Evolutionary conservation across 2,329 filamentous ascomycete genomes (phyloP).

Genomic region (Ophiostoma australiae): DNA sequence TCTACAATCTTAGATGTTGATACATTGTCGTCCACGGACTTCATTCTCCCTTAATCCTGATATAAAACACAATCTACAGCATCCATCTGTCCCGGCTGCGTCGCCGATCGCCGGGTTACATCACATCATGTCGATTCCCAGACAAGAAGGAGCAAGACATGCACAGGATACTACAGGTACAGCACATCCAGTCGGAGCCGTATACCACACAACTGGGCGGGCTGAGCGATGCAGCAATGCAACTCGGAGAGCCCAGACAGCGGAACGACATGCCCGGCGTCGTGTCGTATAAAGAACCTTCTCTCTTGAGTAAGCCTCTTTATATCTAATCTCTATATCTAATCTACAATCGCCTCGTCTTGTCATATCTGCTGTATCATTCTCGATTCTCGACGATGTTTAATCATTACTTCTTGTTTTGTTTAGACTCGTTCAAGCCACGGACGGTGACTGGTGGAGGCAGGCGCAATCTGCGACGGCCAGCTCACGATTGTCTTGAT

Average conservation of each 20-base stretch:
- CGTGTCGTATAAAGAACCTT: not conserved
- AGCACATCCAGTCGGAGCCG: not conserved
- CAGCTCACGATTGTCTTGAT: not conserved
- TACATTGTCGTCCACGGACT: no score
- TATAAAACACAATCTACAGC: no score
- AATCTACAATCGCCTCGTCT: not conserved
- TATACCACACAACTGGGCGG: not conserved
- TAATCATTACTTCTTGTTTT: not conserved
- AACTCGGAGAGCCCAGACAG: not conserved
- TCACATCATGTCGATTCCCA: constrained; percentile 1
- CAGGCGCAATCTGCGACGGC: not conserved
- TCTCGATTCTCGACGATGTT: not conserved
- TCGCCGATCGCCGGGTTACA: not conserved
- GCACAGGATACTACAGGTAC: not conserved
- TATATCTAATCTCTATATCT: not conserved
- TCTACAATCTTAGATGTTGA: no score
- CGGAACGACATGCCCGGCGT: not conserved
- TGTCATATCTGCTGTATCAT: not conserved
- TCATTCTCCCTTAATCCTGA: no score
- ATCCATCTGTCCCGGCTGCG: not conserved
- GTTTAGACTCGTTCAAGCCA: not conserved
- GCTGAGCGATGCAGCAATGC: not conserved
- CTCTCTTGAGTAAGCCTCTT: not conserved
- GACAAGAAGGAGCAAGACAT: not conserved
- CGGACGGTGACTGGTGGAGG: not conserved